phyloP scores from a whole-genome alignment of 2,329 filamentous ascomycete genomes.

The Fusarium udum region DNA sequence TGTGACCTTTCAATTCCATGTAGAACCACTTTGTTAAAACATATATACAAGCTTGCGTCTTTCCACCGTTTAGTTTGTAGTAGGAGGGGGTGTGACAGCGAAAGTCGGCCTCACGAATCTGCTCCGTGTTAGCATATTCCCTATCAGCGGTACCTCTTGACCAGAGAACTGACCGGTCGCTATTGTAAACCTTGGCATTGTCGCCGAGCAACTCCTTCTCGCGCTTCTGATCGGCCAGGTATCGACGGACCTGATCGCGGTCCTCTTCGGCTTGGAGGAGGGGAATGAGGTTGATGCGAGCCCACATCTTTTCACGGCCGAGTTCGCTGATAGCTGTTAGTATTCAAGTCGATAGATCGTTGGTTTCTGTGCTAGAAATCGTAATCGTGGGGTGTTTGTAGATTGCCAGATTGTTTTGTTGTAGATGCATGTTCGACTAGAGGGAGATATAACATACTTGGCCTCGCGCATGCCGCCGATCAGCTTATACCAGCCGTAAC shows the following conservation, averaged over 20 bases:
- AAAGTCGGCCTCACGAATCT: constrained; percentile 87
- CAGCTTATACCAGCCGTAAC: constrained; percentile 89
- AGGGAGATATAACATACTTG: constrained; percentile 71
- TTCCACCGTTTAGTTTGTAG: constrained; percentile 58
- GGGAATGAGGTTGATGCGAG: constrained; percentile 92
- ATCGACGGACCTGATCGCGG: constrained; percentile 88
- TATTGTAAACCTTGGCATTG: constrained; percentile 86
- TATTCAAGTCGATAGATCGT: background rate
- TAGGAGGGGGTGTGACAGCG: constrained; percentile 73
- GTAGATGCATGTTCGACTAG: background rate
- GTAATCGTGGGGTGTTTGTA: background rate
- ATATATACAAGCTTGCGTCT: constrained; percentile 40
- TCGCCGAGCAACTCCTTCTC: constrained; percentile 91
- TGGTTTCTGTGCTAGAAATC: too few species aligned
- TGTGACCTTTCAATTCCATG: constrained; percentile 31
- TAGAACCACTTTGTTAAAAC: constrained; percentile 26
- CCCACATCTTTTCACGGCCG: constrained; percentile 97
- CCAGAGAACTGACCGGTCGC: constrained; percentile 73
- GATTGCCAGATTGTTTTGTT: background rate
- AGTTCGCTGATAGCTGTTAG: constrained; percentile 73
- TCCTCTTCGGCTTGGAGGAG: constrained; percentile 96
- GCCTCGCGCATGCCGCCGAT: constrained; percentile 87
- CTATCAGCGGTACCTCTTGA: background rate
- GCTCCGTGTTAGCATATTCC: background rate
- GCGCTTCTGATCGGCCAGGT: constrained; percentile 85